Percentiles rank a stretch among this genome's conserved stretches.
These are phyloP conservation scores for Blastobotrys parvus DNA, from an alignment of 805 yeast genomes.

Conservation along the genomic window DNA sequence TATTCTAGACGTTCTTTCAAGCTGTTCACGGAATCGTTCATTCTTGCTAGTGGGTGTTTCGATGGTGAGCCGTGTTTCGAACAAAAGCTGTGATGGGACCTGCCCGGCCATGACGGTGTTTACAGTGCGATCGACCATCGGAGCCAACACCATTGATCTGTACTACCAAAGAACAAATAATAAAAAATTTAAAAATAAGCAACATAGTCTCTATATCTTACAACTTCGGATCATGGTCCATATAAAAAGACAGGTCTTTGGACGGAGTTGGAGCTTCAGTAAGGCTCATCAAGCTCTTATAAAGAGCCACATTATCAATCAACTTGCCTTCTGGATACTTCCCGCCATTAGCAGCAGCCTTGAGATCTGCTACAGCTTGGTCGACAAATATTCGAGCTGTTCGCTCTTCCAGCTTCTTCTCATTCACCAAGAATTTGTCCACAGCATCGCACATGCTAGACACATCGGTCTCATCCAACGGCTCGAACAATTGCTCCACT, in stretches of 20 bases:
- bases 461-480: conserved; percentile 6
- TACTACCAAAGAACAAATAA: too few species aligned
- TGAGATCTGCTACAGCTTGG: conserved; percentile 2
- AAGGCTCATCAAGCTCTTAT: conserved; percentile 45
- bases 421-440: background rate
- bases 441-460: conserved; percentile 4
- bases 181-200: background rate
- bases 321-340: conserved; percentile 42
- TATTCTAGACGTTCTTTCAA: conserved; percentile 3
- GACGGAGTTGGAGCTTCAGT: conserved; percentile 59
- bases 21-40: background rate
- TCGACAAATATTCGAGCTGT: conserved; percentile 3
- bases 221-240: background rate
- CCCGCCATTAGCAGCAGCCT: conserved; percentile 3
- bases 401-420: conserved; percentile 6
- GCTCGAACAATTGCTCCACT: conserved; percentile 8
- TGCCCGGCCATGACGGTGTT: too few species aligned
- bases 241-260: conserved; percentile 17
- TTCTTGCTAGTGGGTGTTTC: background rate
- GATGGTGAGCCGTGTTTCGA: background rate
- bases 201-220: background rate
- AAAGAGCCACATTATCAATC: conserved; percentile 40
- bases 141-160: too few species aligned
- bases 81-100: background rate
- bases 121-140: too few species aligned